Conservation (phyloP, 768 basidiomycete species). For the Lactifluus hygrophoroides region DNA sequence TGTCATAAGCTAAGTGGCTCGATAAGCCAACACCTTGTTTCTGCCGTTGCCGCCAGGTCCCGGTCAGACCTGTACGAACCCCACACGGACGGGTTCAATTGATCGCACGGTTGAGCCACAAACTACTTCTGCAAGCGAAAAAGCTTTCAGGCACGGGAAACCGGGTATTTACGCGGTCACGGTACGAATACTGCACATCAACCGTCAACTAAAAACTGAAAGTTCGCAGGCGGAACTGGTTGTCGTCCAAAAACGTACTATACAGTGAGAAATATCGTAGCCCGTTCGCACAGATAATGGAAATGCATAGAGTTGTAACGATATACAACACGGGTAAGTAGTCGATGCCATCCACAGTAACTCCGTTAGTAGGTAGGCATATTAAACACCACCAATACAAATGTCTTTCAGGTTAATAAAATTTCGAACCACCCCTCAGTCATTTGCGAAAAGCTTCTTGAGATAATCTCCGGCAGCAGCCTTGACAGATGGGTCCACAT, state of each 20-base stretch:
- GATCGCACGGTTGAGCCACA: not conserved
- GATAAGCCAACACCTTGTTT: not conserved
- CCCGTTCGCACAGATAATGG: not conserved
- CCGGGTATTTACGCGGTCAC: not conserved
- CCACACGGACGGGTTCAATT: not conserved
- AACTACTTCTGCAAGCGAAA: conserved; percentile 1
- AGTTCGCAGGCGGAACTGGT: not conserved
- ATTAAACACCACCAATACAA: not conserved
- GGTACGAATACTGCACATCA: not conserved
- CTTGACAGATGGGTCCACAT: conserved; percentile 51
- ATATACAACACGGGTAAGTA: conserved; percentile 4
- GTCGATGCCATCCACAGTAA: conserved; percentile 2
- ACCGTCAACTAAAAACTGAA: not conserved
- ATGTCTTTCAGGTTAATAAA: not conserved
- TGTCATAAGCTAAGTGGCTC: conserved; percentile 5
- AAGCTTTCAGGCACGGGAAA: conserved; percentile 1
- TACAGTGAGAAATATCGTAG: not conserved
- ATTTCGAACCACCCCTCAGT: conserved; percentile 22
- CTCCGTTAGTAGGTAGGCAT: conserved; percentile 6
- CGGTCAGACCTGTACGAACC: conserved; percentile 11
- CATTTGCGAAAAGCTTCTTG: conserved; percentile 50
- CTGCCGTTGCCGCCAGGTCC: conserved; percentile 5
- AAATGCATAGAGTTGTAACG: conserved; percentile 1
- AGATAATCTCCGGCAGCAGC: conserved; percentile 65
- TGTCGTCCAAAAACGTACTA: not conserved